A percentile compares a stretch with the other conserved stretches of the same genome.
phyloP scores from a whole-genome alignment of 345 rosid species.

The Linum usitatissimum region DNA sequence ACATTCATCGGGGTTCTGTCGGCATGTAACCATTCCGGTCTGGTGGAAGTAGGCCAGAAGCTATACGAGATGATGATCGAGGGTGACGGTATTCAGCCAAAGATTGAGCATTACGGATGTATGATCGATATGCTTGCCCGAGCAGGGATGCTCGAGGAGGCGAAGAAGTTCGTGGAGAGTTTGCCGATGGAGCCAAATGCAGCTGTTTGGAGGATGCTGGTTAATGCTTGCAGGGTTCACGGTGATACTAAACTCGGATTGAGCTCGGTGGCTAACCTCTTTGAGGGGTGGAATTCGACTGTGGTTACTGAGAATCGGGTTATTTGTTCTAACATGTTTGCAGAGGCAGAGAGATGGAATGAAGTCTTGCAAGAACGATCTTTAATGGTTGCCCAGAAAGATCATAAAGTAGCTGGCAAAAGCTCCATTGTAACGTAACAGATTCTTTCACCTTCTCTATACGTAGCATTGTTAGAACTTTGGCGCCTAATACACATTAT shows the following conservation, averaged over 20 bases:
- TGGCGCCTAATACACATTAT: background rate
- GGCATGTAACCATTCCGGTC: constrained; percentile 23
- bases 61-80: constrained; percentile 12
- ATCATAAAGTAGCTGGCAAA: constrained; percentile 19
- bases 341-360: constrained; percentile 22
- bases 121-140: constrained; percentile 26
- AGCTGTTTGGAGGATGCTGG: constrained; percentile 18
- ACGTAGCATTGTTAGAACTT: no score
- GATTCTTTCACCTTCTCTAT: background rate
- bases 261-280: constrained; percentile 7
- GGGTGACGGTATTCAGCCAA: constrained; percentile 13
- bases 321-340: constrained; percentile 14
- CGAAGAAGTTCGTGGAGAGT: constrained; percentile 14
- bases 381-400: constrained; percentile 5
- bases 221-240: constrained; percentile 19
- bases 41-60: constrained; percentile 18
- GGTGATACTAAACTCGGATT: constrained; percentile 16
- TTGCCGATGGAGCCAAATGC: constrained; percentile 16
- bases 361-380: constrained; percentile 16
- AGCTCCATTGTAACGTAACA: constrained; percentile 11
- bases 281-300: background rate
- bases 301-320: constrained; percentile 14
- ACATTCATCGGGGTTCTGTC: constrained; percentile 22
- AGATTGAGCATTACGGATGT: constrained; percentile 22
- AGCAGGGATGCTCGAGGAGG: constrained; percentile 23